Evolutionary conservation across 2,329 filamentous ascomycete species (phyloP), one percentile per base, ranked within the genome.

Genomic region (Phyllosticta citriasiana): DNA sequence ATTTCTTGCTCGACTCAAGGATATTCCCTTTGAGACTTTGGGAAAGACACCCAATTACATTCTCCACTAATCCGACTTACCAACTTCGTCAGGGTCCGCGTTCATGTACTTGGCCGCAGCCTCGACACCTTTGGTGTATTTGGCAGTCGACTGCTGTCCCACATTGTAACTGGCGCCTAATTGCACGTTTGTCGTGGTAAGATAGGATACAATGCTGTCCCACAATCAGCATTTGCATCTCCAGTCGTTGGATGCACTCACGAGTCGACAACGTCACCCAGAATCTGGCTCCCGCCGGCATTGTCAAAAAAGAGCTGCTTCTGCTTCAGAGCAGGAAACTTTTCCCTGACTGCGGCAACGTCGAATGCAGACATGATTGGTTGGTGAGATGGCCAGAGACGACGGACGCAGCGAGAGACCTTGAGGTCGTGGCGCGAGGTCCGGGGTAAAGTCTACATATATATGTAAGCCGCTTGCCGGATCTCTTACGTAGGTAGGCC

Each of bases 291-390:
- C 47, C 88, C 88, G 19, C 88, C 88, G 10, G 88, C 89, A 69
- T 92, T 92, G 69, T 93, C 88, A 65, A 92, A 82, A 70, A 83
- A 91, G 57, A 91, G 79, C 68, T 91, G 87, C 55, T 84, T 77
- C 63, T 84, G 79, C 51, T 80, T 74, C 50, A 92, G 73, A 14
- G 88, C 86, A 35, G 88, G 88, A 75, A 92, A 92, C 59, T 80
- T 78, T 63, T 79, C 76, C 63, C 86, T 80, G 30, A 82, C 79
- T 56, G 77, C 74, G 8, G 77, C 68, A 56, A 89, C 78, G 66
- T 87, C 78, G 66, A 88, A 82, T 57, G 67, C 64, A 30, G 72
- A 52, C 71, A 74, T 72, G 52, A 24, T 53, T 12, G 24, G 35
- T 27, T 51, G 50, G 2, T n/a, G 12, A 19, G 50, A n/a, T 35